These are phyloP conservation scores for Lachnellula hyalina DNA, from an alignment of 2,329 filamentous ascomycete genomes.

Conservation along the genomic window DNA sequence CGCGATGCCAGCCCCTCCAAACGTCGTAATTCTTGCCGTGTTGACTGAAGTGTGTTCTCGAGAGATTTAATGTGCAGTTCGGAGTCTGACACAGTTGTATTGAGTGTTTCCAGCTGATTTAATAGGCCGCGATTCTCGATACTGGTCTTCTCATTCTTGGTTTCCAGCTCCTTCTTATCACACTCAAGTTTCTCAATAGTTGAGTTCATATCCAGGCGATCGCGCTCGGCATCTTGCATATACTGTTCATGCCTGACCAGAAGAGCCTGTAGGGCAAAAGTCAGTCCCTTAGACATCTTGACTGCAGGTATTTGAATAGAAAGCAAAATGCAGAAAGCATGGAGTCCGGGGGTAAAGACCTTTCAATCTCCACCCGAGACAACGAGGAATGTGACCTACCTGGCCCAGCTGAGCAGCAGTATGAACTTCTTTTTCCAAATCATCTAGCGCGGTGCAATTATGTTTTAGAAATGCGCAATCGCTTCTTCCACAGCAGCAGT, in stretches of 20 bases:
- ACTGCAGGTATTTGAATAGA: background rate
- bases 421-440: constrained; percentile 80
- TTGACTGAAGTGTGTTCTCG: constrained; percentile 69
- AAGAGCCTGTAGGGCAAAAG: constrained; percentile 73
- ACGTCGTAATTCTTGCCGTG: constrained; percentile 70
- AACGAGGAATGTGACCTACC: constrained; percentile 54
- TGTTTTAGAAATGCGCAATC: constrained; percentile 78
- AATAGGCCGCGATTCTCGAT: constrained; percentile 78
- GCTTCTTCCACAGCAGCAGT: constrained; percentile 79
- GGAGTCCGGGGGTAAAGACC: background rate
- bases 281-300: constrained; percentile 49
- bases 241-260: constrained; percentile 90
- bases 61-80: constrained; percentile 75
- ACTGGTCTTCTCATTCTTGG: constrained; percentile 69
- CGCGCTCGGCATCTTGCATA: constrained; percentile 84
- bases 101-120: constrained; percentile 79
- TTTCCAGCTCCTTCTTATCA: constrained; percentile 69
- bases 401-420: constrained; percentile 84
- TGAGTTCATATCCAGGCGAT: constrained; percentile 65
- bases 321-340: background rate
- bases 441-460: constrained; percentile 72
- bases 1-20: constrained; percentile 68
- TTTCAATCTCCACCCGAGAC: constrained; percentile 14
- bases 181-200: constrained; percentile 72
- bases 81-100: constrained; percentile 71